A percentile compares a stretch with the other conserved stretches of the same genome.
These are phyloP conservation scores for Carex kokanica DNA, from an alignment of 176 grass and related monocot genomes.

Conservation along the genomic window DNA sequence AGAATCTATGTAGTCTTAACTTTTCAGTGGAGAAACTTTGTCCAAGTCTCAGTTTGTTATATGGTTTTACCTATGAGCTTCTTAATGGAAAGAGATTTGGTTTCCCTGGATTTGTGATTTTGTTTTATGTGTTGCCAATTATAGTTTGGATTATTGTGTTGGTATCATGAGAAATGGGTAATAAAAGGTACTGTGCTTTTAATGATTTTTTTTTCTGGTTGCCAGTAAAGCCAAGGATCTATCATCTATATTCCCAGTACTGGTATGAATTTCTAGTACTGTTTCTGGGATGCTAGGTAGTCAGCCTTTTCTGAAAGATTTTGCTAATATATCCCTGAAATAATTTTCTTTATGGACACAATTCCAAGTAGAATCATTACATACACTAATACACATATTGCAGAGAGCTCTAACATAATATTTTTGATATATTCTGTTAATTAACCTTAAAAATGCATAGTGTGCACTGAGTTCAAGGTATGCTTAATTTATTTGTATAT, in stretches of 20 bases:
- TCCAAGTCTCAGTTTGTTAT: slow-evolving; percentile 11
- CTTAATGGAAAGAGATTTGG: slow-evolving; percentile 12
- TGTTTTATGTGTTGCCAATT: slow-evolving; percentile 25
- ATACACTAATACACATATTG: background rate
- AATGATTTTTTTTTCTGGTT: slow-evolving; percentile 29
- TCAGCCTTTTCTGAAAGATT: slow-evolving; percentile 3
- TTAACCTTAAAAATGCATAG: background rate
- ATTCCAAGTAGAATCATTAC: background rate
- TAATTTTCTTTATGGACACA: background rate
- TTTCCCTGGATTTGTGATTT: slow-evolving; percentile 22
- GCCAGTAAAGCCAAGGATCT: slow-evolving; percentile 12
- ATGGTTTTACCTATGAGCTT: slow-evolving; percentile 6
- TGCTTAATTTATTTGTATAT: background rate
- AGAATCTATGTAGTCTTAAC: slow-evolving; percentile 17
- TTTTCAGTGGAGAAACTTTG: slow-evolving; percentile 2
- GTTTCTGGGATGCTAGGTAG: background rate
- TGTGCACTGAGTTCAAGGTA: background rate
- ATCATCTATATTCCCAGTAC: slow-evolving; percentile 13
- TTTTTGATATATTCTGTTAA: background rate
- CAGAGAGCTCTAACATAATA: background rate
- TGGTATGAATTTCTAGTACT: slow-evolving; percentile 22
- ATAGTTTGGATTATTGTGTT: slow-evolving; percentile 11
- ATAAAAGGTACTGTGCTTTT: slow-evolving; percentile 1
- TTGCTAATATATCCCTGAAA: slow-evolving; percentile 8
- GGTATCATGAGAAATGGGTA: slow-evolving; percentile 18